Conservation (phyloP, 2,329 filamentous ascomycete species). For the Rhinocladiella mackenziei region DNA sequence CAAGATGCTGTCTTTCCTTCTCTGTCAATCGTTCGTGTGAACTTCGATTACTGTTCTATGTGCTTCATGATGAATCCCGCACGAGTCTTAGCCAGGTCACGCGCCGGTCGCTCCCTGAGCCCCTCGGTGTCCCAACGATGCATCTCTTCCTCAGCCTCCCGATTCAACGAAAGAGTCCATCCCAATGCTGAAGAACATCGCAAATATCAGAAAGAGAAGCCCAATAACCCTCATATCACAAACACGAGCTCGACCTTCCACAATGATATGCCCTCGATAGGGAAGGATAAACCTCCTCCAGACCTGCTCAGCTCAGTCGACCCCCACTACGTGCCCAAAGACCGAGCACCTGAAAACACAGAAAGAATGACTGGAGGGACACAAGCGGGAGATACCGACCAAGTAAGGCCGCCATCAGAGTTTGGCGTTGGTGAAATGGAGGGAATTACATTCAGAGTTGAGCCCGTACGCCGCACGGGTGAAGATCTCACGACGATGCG, state of each 20-base stretch:
- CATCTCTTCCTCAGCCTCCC: conserved; percentile 14
- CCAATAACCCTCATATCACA: conserved; percentile 59
- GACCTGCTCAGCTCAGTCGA: conserved; percentile 58
- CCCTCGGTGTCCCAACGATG: conserved; percentile 12
- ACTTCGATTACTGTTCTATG: too few species aligned
- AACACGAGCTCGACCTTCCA: conserved; percentile 62
- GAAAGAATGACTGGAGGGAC: conserved; percentile 63
- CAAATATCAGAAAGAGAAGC: conserved; percentile 54
- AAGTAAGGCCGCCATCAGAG: conserved; percentile 55
- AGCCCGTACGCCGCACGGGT: conserved; percentile 78
- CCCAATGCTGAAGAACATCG: conserved; percentile 51
- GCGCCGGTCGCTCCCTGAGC: conserved; percentile 5
- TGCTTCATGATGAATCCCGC: conserved; percentile 17
- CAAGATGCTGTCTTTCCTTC: background rate
- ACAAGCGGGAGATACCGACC: conserved; percentile 48
- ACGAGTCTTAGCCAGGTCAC: conserved; percentile 10
- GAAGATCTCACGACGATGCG: conserved; percentile 84
- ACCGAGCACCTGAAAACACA: conserved; percentile 59
- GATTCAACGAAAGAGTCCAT: conserved; percentile 16
- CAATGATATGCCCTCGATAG: conserved; percentile 57
- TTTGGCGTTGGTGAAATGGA: conserved; percentile 82
- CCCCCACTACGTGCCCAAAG: conserved; percentile 54
- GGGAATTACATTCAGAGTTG: conserved; percentile 78
- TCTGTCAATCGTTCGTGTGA: too few species aligned
- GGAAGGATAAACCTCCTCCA: conserved; percentile 54